Evolutionary conservation across 345 rosid genomes (phyloP), one percentile per base, ranked within the genome.

Genomic region (Lepidium didymum): DNA sequence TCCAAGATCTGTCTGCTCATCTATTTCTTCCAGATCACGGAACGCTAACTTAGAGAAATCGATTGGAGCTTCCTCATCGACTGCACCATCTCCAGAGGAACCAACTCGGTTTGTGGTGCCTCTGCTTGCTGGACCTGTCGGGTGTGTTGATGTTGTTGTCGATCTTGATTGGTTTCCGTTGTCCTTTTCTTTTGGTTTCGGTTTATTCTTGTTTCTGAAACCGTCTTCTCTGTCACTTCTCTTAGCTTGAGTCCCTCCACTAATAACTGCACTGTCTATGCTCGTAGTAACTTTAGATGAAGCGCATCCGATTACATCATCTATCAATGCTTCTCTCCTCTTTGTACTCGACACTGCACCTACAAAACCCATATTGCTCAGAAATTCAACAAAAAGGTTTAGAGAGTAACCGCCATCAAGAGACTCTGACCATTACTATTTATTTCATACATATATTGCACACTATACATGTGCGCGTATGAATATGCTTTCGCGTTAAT

Each of bases 291-390:
- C 81, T 75, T 86, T 82, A 42, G 98, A 90, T 9, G 92, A 86
- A 59, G 94, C 84, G 65, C 92, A 77, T 55, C 87, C 92, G 1
- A 80, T 79, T 50, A 85, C 87, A 63, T 87, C 98, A 72, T 89
- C 92, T 15, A 87, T 82, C 51, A 80, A 77, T 70, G 80, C 86
- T 77, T 91, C 91, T 77, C 79, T 70, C 75, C 81, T 82, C 75
- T 75, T 79, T 58, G 86, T 75, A 74, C 96, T 85, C 12, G 93
- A 87, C 52, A 83, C 81, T 51, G 86, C 89, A 74, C 90, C 99
- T 90, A 84, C 41, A 25, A 33, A 77, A 73, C 70, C 60, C 52
- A 53, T 7, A 55, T 62, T 21, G 37, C 31, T 35, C 62, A 45
- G 46, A 49, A 50, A 15, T 54, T 47, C 16, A 13, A 44, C 69